Conservation (phyloP, 768 basidiomycete species). For the Pleurotus tuoliensis region DNA sequence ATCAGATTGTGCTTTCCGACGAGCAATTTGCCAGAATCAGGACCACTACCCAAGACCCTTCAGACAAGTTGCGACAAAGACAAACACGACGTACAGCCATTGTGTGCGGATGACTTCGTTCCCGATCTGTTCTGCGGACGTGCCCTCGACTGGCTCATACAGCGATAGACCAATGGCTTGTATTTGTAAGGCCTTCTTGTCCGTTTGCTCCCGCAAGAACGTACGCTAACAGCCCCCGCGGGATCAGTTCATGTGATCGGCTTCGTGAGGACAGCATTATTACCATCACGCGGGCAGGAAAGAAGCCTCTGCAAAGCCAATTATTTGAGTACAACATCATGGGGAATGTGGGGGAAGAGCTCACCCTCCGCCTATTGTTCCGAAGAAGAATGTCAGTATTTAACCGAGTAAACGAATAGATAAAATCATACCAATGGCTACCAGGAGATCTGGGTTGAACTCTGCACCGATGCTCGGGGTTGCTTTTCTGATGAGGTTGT, state of each 20-base stretch:
- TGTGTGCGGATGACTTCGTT: conserved; percentile 90
- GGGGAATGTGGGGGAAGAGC: conserved; percentile 22
- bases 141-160: conserved; percentile 84
- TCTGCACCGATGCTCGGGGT: conserved; percentile 65
- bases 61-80: conserved; percentile 5
- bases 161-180: conserved; percentile 95
- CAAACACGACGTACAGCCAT: conserved; percentile 69
- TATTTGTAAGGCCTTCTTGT: conserved; percentile 81
- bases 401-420: not conserved
- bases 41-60: conserved; percentile 39
- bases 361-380: conserved; percentile 70
- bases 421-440: conserved; percentile 64
- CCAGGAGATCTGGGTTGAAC: conserved; percentile 84
- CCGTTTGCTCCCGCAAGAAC: conserved; percentile 68
- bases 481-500: conserved; percentile 74
- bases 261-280: not conserved
- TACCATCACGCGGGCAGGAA: conserved; percentile 90
- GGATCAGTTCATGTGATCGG: conserved; percentile 7
- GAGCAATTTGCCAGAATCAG: conserved; percentile 62
- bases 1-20: conserved; percentile 81
- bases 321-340: conserved; percentile 1
- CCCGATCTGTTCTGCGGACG: conserved; percentile 70
- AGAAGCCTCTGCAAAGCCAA: conserved; percentile 68
- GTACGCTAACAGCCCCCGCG: conserved; percentile 55
- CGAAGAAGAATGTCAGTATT: not conserved